These are phyloP conservation scores for Elsinoe ampelina DNA, from an alignment of 2,329 filamentous ascomycete species.

Conservation along the genomic window DNA sequence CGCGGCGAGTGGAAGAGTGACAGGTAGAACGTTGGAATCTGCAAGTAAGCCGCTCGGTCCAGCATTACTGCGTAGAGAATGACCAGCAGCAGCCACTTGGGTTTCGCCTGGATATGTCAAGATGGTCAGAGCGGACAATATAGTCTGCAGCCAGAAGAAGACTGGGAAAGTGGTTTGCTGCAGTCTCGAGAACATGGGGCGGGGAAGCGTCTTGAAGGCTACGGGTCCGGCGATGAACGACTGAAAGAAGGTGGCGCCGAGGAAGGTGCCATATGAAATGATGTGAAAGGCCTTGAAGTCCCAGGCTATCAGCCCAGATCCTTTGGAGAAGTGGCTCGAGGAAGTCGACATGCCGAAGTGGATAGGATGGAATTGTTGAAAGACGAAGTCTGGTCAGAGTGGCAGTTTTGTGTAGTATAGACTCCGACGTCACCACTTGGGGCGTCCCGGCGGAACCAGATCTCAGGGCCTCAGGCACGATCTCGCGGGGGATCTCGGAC, in stretches of 20 bases:
- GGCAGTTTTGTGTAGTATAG: too few relatives aligned
- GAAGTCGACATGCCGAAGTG: too few relatives aligned
- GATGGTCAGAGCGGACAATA: constrained; percentile 61
- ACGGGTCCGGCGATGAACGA: constrained; percentile 67
- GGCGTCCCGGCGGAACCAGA: too few relatives aligned
- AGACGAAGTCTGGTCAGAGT: too few relatives aligned
- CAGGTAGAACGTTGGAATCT: constrained; percentile 51
- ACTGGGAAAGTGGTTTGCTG: constrained; percentile 76
- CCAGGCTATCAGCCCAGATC: not conserved
- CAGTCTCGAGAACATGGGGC: constrained; percentile 70
- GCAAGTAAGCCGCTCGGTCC: constrained; percentile 41
- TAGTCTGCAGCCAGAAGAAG: constrained; percentile 80
- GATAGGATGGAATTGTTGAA: too few relatives aligned
- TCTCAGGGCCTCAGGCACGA: too few relatives aligned
- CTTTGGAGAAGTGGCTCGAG: not conserved
- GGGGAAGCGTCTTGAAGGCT: constrained; percentile 66
- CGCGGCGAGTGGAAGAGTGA: constrained; percentile 58
- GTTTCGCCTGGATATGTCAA: constrained; percentile 67
- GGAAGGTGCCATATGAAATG: constrained; percentile 68
- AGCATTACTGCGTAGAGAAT: constrained; percentile 19
- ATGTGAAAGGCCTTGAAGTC: constrained; percentile 67
- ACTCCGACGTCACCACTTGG: too few relatives aligned
- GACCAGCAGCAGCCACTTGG: constrained; percentile 20
- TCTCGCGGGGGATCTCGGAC: too few relatives aligned
- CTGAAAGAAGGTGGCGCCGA: constrained; percentile 83